Base-by-base conservation (phyloP, 345 rosid species). In the Syzygium grande region DNA sequence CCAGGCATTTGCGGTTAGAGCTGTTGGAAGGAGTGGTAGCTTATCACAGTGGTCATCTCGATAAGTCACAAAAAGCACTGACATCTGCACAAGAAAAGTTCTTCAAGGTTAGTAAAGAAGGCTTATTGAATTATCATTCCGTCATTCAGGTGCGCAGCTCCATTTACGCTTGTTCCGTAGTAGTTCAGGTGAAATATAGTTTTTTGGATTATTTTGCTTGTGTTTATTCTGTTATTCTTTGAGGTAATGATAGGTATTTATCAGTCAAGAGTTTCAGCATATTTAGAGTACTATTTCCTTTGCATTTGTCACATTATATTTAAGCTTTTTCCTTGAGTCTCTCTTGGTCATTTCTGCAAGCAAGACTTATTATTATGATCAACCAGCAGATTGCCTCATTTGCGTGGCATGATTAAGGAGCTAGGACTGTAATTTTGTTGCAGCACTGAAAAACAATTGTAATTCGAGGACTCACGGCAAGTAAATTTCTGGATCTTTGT, bases 1-100 rank as follows among this genome's bases (percentile, higher is more conserved):
- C 89, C 89, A 97, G 99, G 88, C 94, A 95, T 91, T 87, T 96
- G 92, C 93, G 98, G 89, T 89, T 97, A 88, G 99, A 97, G 93
- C 92, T 97, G 90, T 92, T 97, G 90, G 99, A 97, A 93, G 99
- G 96, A 79, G 98, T 97, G 58, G 97, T 96, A 86, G 98, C 99
- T 87, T 97, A 94, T 93, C 98, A 97, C 91, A 94, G 88, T 87
- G 97, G 98, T 86, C 96, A 94, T 89, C 29, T 92, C 80, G 97
- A 93, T 84, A 92, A 93, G 89, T 93, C 95, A 85, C 89, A 91
- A 90, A 93, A 88, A 87, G 90, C 93, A 61, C 90, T 97, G 90
- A 91, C 90, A 87, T 95, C 99, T 55, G 99, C 99, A 49, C 96
- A 94, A 84, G 94, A 90, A 80, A 97, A 94, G 91, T 94, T 93